These are phyloP conservation scores for Cryphonectria radicalis DNA, from an alignment of 2,329 filamentous ascomycete species.

Conservation along the genomic window DNA sequence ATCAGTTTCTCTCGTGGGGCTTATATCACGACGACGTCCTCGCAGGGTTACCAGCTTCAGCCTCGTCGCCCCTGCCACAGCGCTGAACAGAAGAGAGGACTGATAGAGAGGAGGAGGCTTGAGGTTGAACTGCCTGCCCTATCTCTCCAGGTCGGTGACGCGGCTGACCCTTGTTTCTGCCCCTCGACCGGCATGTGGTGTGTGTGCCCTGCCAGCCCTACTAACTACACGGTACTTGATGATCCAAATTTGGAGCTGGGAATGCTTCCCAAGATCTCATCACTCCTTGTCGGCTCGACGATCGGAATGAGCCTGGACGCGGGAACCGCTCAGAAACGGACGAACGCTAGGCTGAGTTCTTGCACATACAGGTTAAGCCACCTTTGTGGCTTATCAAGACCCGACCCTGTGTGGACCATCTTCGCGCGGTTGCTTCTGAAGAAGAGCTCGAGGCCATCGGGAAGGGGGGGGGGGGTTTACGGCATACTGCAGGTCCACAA, in stretches of 20 bases:
- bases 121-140: background rate
- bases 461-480: background rate
- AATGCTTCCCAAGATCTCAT: constrained; percentile 26
- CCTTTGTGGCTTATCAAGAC: background rate
- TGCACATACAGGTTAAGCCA: background rate
- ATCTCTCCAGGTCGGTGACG: background rate
- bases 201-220: constrained; percentile 2
- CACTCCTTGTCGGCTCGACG: constrained; percentile 7
- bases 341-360: constrained; percentile 5
- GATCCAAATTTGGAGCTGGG: constrained; percentile 26
- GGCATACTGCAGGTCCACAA: background rate
- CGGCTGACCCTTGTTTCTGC: constrained; percentile 12
- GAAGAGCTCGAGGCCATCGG: background rate
- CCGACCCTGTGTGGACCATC: background rate
- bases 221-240: background rate
- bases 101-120: background rate
- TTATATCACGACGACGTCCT: background rate
- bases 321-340: background rate
- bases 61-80: background rate
- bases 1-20: background rate
- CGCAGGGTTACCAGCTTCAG: background rate
- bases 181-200: constrained; percentile 9
- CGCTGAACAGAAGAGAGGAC: background rate
- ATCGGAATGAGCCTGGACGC: constrained; percentile 9
- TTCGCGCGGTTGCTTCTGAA: background rate